Percentiles rank a stretch among this genome's conserved stretches.
phyloP scores from a whole-genome alignment of 2,329 filamentous ascomycete species.

The Talaromyces sp. region DNA sequence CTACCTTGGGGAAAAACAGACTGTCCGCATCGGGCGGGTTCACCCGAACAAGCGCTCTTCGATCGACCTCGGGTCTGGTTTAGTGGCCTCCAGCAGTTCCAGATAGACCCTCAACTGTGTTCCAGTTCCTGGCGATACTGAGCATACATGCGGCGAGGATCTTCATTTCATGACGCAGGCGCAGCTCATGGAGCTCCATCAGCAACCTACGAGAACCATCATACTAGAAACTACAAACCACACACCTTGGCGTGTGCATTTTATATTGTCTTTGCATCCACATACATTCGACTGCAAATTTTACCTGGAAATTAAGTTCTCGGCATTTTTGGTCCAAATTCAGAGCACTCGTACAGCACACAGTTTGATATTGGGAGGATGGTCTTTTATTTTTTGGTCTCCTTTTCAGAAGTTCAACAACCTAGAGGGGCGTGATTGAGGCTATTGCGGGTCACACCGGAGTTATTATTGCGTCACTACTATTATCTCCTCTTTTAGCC shows the following conservation, averaged over 20 bases:
- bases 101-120: neutral
- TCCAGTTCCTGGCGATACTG: neutral
- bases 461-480: conserved; percentile 3
- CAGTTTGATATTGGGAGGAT: neutral
- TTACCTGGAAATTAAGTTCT: neutral
- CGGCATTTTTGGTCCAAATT: neutral
- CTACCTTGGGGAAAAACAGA: conserved; percentile 21
- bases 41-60: conserved; percentile 36
- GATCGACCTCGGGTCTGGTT: conserved; percentile 31
- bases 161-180: neutral
- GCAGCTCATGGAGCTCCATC: conserved; percentile 4
- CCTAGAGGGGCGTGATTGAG: neutral
- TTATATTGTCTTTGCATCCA: neutral
- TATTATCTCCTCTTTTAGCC: neutral
- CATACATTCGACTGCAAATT: neutral
- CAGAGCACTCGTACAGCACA: neutral
- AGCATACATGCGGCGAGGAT: neutral
- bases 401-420: neutral
- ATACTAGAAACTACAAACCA: neutral
- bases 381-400: neutral
- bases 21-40: conserved; percentile 28
- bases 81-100: neutral
- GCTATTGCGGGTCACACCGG: neutral
- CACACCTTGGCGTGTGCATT: neutral
- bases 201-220: neutral